Base-by-base conservation (phyloP, 495 filamentous ascomycete genomes). In the Rusavskia elegans region DNA sequence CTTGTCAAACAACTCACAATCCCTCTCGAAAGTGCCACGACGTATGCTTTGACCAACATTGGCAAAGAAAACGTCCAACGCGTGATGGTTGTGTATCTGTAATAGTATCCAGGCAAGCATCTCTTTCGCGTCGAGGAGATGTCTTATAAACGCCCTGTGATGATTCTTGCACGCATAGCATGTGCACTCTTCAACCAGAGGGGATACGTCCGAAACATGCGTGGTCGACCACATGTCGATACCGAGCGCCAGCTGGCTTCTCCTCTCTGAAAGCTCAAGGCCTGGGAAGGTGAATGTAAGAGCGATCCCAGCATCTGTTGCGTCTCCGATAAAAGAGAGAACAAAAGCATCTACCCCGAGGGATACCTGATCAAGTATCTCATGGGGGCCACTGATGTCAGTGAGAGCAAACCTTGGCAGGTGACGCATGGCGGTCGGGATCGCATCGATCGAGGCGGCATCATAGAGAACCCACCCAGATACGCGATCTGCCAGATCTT, bases 81-180 rank as follows among this genome's bases (percentile, higher is more conserved):
- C 66, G 29, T 80, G 72, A 58, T 86, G 76, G 62, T 98, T 98
- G 66, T 98, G 92, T 13, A 94, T 72, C 63, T 95, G 89, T 25
- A 98, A 69, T 14, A 98, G 73, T 2, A 85, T 84, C 92, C 92
- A 98, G 23, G 79, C 90, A 2, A 95, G 80, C 93, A 98, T 96
- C 64, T 98, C 92, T 57, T 88, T 89, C 0, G 92, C 87, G 16
- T 71, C 64, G 4, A 98, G 74, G 5, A 98, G 75, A 62, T 98
- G 93, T 53, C 87, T 82, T 32, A 97, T 57, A 66, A 83, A 97
- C 1, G 93, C 90, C 6, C 79, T 70, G 65, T 95, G 87, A 64
- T 98, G 93, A 13, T 75, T 74, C 1, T 69, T 78, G 71, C 92
- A 98, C 19, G 89, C 68, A 62, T 94, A 92, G 73, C 92, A 98